These are phyloP conservation scores for Endocarpon pusillum DNA, from an alignment of 495 filamentous ascomycete species.

Conservation along the genomic window DNA sequence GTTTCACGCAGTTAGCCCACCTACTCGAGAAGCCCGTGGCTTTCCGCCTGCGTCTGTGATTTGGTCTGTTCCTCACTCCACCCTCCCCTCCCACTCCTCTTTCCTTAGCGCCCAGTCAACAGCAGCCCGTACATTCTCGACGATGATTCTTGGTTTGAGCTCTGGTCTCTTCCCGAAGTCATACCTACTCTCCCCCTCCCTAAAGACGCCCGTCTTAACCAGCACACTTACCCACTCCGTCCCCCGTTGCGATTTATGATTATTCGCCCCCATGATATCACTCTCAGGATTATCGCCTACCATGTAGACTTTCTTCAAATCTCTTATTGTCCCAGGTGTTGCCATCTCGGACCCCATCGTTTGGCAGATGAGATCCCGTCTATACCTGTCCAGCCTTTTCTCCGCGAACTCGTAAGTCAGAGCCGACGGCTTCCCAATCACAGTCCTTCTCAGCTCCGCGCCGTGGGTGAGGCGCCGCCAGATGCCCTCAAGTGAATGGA, in stretches of 20 bases:
- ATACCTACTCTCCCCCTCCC: constrained; percentile 39
- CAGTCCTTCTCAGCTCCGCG: constrained; percentile 41
- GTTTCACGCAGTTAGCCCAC: no score
- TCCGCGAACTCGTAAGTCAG: constrained; percentile 77
- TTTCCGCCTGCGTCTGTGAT: no score
- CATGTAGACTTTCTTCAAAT: constrained; percentile 69
- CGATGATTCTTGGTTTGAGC: constrained; percentile 38
- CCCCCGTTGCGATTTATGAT: constrained; percentile 42
- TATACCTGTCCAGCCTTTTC: constrained; percentile 42
- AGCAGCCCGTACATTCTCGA: constrained; percentile 50
- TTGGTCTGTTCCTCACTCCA: no score
- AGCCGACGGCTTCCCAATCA: constrained; percentile 72
- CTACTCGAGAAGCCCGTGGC: no score
- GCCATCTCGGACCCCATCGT: constrained; percentile 19
- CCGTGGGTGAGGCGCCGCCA: constrained; percentile 53
- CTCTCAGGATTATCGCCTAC: constrained; percentile 92
- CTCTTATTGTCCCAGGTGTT: constrained; percentile 16
- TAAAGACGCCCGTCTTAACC: constrained; percentile 70
- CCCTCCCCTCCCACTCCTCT: constrained; percentile 26
- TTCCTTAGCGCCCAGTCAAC: constrained; percentile 44
- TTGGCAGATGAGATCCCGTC: constrained; percentile 30
- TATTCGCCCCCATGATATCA: constrained; percentile 83
- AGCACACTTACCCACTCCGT: constrained; percentile 67
- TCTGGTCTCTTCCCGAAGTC: no score
- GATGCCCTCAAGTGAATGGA: constrained; percentile 57